Evolutionary conservation across 306 rosid species (phyloP).

Genomic region (Lotus japonicus): DNA sequence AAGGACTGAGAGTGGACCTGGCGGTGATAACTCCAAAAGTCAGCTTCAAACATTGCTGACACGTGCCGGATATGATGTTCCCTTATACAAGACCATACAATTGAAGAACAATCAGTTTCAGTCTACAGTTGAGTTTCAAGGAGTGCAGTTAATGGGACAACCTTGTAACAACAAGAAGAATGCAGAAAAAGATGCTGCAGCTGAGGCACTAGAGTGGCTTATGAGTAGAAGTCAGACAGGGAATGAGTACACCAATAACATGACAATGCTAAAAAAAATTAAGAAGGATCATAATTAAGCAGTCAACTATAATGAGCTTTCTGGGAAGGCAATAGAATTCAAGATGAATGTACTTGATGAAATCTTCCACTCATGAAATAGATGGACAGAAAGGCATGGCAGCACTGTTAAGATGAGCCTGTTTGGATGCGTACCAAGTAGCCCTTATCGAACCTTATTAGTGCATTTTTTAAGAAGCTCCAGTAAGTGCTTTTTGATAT

Average conservation of each 20-base stretch:
- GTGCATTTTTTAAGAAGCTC: too few species aligned
- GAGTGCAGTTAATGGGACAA: conserved; percentile 71
- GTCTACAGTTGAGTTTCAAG: conserved; percentile 64
- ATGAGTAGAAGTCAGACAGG: conserved; percentile 49
- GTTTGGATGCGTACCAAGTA: too few species aligned
- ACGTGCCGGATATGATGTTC: conserved; percentile 70
- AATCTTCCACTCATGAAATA: not conserved
- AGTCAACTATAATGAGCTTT: not conserved
- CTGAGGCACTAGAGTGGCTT: conserved; percentile 81
- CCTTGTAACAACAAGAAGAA: conserved; percentile 78
- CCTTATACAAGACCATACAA: conserved; percentile 59
- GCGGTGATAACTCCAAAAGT: conserved; percentile 89
- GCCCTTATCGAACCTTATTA: too few species aligned
- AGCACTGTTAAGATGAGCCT: not conserved
- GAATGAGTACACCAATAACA: conserved; percentile 43
- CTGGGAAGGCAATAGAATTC: not conserved
- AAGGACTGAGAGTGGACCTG: conserved; percentile 85
- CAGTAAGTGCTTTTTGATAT: too few species aligned
- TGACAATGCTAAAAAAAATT: conserved; percentile 74
- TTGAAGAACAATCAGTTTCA: conserved; percentile 56
- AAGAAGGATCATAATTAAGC: conserved; percentile 51
- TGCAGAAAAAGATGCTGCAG: conserved; percentile 90
- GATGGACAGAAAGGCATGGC: not conserved
- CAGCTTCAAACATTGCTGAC: conserved; percentile 80
- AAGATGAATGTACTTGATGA: not conserved